Percentiles rank a stretch among this genome's conserved stretches.
phyloP scores from a whole-genome alignment of 495 filamentous ascomycete genomes.

The Physcia stellaris region DNA sequence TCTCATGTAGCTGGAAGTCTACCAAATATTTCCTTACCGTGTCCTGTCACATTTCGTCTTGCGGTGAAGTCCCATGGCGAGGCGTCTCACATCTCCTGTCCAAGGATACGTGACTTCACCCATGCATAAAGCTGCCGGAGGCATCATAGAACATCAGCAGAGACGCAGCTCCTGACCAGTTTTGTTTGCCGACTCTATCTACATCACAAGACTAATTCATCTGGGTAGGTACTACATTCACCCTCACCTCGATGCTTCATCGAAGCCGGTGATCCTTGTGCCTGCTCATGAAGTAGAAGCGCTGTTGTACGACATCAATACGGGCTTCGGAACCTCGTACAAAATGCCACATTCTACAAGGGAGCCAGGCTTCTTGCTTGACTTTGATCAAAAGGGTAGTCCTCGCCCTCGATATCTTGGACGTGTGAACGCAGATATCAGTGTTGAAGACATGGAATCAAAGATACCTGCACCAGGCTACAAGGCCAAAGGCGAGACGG shows the following conservation, averaged over 20 bases:
- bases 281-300: slow-evolving; percentile 45
- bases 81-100: neutral
- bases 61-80: too few relatives aligned
- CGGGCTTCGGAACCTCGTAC: slow-evolving; percentile 29
- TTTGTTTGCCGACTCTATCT: neutral
- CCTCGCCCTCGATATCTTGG: slow-evolving; percentile 54
- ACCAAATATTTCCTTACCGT: too few relatives aligned
- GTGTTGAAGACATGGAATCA: slow-evolving; percentile 22
- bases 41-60: too few relatives aligned
- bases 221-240: slow-evolving; percentile 52
- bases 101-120: too few relatives aligned
- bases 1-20: too few relatives aligned
- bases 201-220: neutral
- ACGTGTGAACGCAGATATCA: slow-evolving; percentile 24
- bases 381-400: slow-evolving; percentile 40
- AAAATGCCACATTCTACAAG: slow-evolving; percentile 33
- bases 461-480: slow-evolving; percentile 18
- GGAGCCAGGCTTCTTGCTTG: slow-evolving; percentile 36
- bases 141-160: too few relatives aligned
- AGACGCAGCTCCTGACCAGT: too few relatives aligned
- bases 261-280: slow-evolving; percentile 47
- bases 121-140: too few relatives aligned
- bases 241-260: slow-evolving; percentile 26
- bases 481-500: slow-evolving; percentile 2
- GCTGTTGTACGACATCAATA: slow-evolving; percentile 47